Evolutionary conservation across 2,329 filamentous ascomycete species (phyloP), one percentile per base, ranked within the genome.

Genomic region (Bipolaris gigantea): DNA sequence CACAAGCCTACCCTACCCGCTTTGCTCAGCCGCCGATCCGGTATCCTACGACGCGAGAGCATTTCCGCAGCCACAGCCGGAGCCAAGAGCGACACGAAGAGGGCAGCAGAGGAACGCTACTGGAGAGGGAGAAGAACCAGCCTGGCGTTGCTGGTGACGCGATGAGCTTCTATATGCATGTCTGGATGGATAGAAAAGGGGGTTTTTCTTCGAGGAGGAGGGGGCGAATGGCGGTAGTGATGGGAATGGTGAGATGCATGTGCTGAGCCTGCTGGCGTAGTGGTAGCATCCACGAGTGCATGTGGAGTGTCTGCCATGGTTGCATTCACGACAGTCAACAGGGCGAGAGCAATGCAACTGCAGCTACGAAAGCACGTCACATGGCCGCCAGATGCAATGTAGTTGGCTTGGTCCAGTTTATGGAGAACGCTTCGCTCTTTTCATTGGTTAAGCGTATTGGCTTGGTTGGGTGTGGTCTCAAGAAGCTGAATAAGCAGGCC

Each of bases 61-160:
- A 76, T 76, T 16, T 80, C 63, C 1, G 82, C 79, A 44, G 87
- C 85, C 48, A 81, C 58, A 27, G 74, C 72, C 80, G 85, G 86
- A 61, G 74, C 79, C 10, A 80, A 65, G 5, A 87, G 71, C 0
- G n/a, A n/a, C n/a, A n/a, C n/a, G n/a, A n/a, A n/a, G n/a, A n/a
- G n/a, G n/a, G n/a, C n/a, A n/a, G n/a, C n/a, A n/a, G n/a, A n/a
- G n/a, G n/a, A n/a, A n/a, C n/a, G n/a, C n/a, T n/a, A n/a, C n/a
- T n/a, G n/a, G 79, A 80, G 32, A 87, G 78, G 15, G 85, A 80
- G 69, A 84, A 88, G 42, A 78, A 76, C n/a, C n/a, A n/a, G n/a
- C n/a, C n/a, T n/a, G n/a, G n/a, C n/a, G n/a, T n/a, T n/a, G n/a
- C n/a, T n/a, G n/a, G n/a, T n/a, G n/a, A n/a, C n/a, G n/a, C n/a